phyloP scores from a whole-genome alignment of 192 early-diverging fungal genomes.

The Entomortierella lignicola region DNA sequence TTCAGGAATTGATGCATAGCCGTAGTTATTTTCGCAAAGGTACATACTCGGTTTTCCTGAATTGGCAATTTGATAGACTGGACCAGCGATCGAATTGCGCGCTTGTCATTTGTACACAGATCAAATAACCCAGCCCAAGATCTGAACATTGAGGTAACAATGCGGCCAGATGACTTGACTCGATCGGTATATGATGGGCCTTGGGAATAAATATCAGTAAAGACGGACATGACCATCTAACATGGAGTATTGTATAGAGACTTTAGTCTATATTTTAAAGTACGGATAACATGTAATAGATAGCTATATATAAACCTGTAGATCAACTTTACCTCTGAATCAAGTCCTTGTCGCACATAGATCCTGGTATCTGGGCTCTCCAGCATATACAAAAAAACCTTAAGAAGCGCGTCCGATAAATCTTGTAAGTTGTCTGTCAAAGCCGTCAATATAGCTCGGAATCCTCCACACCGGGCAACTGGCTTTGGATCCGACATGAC shows the following conservation, averaged over 20 bases:
- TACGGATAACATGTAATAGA: too few species aligned
- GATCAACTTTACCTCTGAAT: constrained; percentile 69
- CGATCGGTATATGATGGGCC: constrained; percentile 72
- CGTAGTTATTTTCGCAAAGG: not conserved
- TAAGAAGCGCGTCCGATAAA: constrained; percentile 68
- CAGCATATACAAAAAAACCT: constrained; percentile 76
- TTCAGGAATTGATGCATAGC: too few species aligned
- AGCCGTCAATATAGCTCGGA: constrained; percentile 74
- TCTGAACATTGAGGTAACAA: constrained; percentile 73
- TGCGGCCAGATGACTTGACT: constrained; percentile 71
- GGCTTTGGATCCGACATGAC: constrained; percentile 71
- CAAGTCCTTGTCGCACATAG: constrained; percentile 79
- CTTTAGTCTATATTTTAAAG: too few species aligned
- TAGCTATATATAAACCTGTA: too few species aligned
- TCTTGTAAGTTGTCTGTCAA: constrained; percentile 73
- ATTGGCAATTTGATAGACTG: constrained; percentile 75
- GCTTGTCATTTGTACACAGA: constrained; percentile 77
- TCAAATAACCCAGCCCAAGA: constrained; percentile 86
- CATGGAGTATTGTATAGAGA: not conserved
- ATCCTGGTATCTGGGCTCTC: constrained; percentile 73
- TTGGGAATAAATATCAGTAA: constrained; percentile 80
- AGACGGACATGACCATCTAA: constrained; percentile 80
- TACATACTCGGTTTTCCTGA: constrained; percentile 74
- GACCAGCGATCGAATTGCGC: constrained; percentile 76
- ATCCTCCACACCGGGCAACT: constrained; percentile 71